phyloP scores from a whole-genome alignment of 23 red algal species.

The Gracilaria gracilis region DNA sequence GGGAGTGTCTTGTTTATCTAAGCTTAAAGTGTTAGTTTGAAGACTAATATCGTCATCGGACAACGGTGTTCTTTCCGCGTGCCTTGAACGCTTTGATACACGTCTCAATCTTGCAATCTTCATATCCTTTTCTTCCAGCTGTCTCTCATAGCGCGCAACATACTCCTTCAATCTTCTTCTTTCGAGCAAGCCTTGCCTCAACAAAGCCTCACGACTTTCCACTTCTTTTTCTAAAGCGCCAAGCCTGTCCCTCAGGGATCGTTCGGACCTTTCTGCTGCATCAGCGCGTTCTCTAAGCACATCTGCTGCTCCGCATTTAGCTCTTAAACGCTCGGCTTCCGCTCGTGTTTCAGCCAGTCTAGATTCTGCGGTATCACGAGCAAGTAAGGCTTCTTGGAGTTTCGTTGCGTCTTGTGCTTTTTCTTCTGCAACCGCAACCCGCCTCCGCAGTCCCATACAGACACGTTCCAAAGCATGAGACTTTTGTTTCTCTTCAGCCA shows the following conservation, averaged over 20 bases:
- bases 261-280: slow-evolving; percentile 56
- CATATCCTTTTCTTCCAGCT: slow-evolving; percentile 55
- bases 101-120: slow-evolving; percentile 38
- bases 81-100: slow-evolving; percentile 5
- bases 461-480: slow-evolving; percentile 54
- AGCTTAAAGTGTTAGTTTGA: slow-evolving; percentile 14
- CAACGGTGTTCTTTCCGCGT: background rate
- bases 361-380: slow-evolving; percentile 50
- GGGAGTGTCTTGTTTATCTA: slow-evolving; percentile 15
- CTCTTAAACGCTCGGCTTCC: slow-evolving; percentile 60
- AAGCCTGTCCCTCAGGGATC: slow-evolving; percentile 43
- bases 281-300: slow-evolving; percentile 62
- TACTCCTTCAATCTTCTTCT: slow-evolving; percentile 37
- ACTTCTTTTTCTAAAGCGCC: slow-evolving; percentile 56
- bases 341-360: slow-evolving; percentile 45
- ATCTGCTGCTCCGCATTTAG: slow-evolving; percentile 38
- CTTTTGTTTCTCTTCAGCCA: slow-evolving; percentile 40
- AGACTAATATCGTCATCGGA: slow-evolving; percentile 14
- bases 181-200: slow-evolving; percentile 47
- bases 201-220: slow-evolving; percentile 45
- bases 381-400: slow-evolving; percentile 52
- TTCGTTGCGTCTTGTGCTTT: slow-evolving; percentile 34
- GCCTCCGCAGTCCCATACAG: slow-evolving; percentile 56
- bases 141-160: slow-evolving; percentile 44
- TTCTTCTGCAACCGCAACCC: slow-evolving; percentile 63